Percentiles rank a stretch among this genome's conserved stretches.
Evolutionary conservation across 495 filamentous ascomycete genomes (phyloP).

Genomic region (Lichenothelia convexa): DNA sequence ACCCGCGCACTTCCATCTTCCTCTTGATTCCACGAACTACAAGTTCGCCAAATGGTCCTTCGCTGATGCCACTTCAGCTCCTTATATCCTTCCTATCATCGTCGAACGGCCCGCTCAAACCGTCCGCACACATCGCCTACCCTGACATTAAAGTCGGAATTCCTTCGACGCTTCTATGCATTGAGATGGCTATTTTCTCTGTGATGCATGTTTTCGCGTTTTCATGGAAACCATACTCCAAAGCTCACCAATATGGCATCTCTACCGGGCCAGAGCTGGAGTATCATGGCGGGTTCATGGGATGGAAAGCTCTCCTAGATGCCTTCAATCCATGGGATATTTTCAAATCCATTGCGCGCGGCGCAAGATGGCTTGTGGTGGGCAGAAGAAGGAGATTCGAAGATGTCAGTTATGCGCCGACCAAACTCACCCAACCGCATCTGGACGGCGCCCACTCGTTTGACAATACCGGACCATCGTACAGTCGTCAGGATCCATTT

Average conservation of each 20-base stretch:
- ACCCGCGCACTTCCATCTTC: conserved; percentile 1
- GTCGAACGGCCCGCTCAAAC: conserved; percentile 34
- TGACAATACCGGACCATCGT: no score
- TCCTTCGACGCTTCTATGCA: conserved; percentile 57
- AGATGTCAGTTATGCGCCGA: conserved; percentile 31
- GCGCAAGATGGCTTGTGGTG: conserved; percentile 64
- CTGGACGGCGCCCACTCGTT: no score
- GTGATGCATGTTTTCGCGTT: conserved; percentile 73
- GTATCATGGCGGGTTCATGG: conserved; percentile 45
- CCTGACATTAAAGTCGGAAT: conserved; percentile 69
- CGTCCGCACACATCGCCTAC: conserved; percentile 40
- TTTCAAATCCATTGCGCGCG: conserved; percentile 55
- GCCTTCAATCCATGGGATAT: conserved; percentile 76
- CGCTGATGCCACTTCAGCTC: conserved; percentile 25
- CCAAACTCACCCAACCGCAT: background rate
- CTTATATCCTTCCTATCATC: conserved; percentile 54
- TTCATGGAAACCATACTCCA: conserved; percentile 47
- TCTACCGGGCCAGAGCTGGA: conserved; percentile 2
- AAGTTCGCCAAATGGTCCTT: no score
- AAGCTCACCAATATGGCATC: background rate
- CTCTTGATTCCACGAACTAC: background rate
- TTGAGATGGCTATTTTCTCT: conserved; percentile 77
- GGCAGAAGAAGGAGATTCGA: conserved; percentile 38
- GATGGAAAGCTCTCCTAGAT: conserved; percentile 43
- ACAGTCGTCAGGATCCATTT: no score